phyloP scores from a whole-genome alignment of 2,329 filamentous ascomycete species.

The Cryphonectria radicalis region DNA sequence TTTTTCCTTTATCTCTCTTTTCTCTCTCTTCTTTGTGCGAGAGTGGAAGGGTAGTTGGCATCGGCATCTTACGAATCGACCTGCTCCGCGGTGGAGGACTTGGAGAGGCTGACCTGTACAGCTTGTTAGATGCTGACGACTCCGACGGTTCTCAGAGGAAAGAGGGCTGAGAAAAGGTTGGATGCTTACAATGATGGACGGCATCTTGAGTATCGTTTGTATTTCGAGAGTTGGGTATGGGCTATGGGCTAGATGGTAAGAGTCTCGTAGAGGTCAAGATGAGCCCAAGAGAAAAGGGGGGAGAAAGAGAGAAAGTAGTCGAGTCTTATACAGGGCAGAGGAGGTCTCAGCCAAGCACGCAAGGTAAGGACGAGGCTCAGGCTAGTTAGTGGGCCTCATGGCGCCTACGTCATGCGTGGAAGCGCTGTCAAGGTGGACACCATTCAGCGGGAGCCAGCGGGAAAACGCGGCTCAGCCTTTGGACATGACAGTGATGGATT shows the following conservation, averaged over 20 bases:
- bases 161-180: not conserved
- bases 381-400: not conserved
- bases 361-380: not conserved
- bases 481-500: constrained; percentile 1
- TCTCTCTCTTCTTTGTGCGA: not conserved
- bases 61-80: constrained; percentile 28
- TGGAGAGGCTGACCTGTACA: constrained; percentile 17
- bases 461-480: not conserved
- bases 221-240: not conserved
- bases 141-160: not conserved
- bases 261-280: not conserved
- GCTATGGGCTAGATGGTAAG: not conserved
- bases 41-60: not conserved
- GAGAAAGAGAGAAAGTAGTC: not conserved
- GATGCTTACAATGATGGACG: constrained; percentile 58
- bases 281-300: not conserved
- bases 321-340: not conserved
- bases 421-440: constrained; percentile 30
- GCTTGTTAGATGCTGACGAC: constrained; percentile 12
- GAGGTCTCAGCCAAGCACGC: not conserved
- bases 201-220: constrained; percentile 46
- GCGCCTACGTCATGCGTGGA: constrained; percentile 7
- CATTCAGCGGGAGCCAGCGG: constrained; percentile 21
- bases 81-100: constrained; percentile 24
- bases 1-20: too few species aligned